Evolutionary conservation across 169 alveolate genomes (phyloP).

Genomic region (Plasmodium coatneyi): DNA sequence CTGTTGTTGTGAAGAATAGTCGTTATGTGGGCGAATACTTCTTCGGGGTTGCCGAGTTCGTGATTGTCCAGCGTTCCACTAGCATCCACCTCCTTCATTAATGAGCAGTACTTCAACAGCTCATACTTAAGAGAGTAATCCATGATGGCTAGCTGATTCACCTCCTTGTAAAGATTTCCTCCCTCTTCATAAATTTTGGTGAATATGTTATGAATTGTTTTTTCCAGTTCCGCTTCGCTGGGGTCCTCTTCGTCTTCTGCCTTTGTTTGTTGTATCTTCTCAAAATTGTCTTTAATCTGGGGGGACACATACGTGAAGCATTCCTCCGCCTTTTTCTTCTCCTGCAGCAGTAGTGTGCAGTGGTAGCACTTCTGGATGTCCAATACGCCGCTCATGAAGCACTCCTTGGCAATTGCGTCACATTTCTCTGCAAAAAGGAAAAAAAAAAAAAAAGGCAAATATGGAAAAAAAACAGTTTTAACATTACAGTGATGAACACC

Average conservation of each 20-base stretch:
- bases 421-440: not conserved
- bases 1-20: not conserved
- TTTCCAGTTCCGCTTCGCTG: not conserved
- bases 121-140: not conserved
- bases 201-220: not conserved
- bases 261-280: not conserved
- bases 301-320: not conserved
- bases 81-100: not conserved
- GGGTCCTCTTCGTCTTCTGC: not conserved
- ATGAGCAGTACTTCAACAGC: not conserved
- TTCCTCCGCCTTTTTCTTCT: not conserved
- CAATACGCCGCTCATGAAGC: not conserved
- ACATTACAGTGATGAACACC: not conserved
- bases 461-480: not conserved
- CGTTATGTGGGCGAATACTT: not conserved
- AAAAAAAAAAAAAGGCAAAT: not conserved
- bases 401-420: not conserved
- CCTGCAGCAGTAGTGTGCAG: not conserved
- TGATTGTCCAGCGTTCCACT: conserved; percentile 4
- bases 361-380: not conserved
- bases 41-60: not conserved
- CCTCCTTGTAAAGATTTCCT: not conserved
- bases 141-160: not conserved
- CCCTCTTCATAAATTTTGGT: not conserved
- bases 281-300: not conserved